Base-by-base conservation (phyloP, 2,329 filamentous ascomycete species). In the Hypoxylon sp. region DNA sequence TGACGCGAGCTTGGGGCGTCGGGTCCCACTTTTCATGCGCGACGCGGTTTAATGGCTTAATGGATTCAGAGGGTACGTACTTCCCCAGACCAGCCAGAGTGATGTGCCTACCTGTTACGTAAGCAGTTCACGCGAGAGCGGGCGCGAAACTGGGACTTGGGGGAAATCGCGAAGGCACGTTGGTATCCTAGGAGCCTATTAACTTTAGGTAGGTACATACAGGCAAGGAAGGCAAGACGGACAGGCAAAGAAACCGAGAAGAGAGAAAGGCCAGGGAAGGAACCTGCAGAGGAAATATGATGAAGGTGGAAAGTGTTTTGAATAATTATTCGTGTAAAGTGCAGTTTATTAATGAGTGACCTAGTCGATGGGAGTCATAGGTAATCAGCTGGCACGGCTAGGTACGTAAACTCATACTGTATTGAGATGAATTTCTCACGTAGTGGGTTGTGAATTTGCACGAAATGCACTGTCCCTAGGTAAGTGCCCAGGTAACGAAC, bases 1-100 rank as follows among this genome's bases (percentile, higher is more conserved):
- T 72, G 70, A 75, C 74, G 74, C 73, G 73, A 68, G 65, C 65
- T 69, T 50, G 48, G 67, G 64, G 64, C 51, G 19, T 27, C 6
- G 1, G 5, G 62, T 2, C 27, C 68, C 68, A 68, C 68, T 70
- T 59, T 66, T 55, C 60, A 64, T 63, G 42, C 65, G 68, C 68
- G 68, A 70, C 68, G 68, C 68, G 68, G 65, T 68, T 67, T 44
- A 51, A 35, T 8, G 21, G 59, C 32, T 69, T 64, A 70, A 66
- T 64, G 54, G 59, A 17, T 55, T 65, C 21, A 11, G 6, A 46
- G 31, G 24, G 19, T 63, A 44, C 35, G 17, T 21, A 46, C 32
- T 29, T 29, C 42, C 27, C 54, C 42, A n/a, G n/a, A n/a, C n/a
- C n/a, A n/a, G n/a, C n/a, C n/a, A n/a, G 29, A 35, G n/a, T 32